phyloP scores from a whole-genome alignment of 2,329 filamentous ascomycete genomes.

The Botryotinia convoluta region DNA sequence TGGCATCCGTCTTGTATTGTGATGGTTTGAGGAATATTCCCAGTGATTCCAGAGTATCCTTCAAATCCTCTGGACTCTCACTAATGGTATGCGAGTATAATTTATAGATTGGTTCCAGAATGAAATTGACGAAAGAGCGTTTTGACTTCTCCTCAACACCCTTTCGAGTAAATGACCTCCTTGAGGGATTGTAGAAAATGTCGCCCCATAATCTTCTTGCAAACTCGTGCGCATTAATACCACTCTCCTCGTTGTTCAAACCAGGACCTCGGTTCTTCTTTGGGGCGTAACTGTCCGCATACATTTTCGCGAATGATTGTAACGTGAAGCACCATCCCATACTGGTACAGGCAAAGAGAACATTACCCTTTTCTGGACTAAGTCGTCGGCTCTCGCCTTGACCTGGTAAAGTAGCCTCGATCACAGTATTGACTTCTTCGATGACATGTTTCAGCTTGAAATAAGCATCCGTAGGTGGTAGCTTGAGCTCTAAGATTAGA shows the following conservation, averaged over 20 bases:
- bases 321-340: conserved; percentile 98
- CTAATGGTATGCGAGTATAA: conserved; percentile 93
- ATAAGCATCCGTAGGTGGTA: conserved; percentile 93
- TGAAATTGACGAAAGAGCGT: conserved; percentile 88
- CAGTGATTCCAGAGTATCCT: conserved; percentile 71
- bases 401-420: conserved; percentile 81
- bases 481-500: conserved; percentile 86
- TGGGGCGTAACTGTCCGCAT: conserved; percentile 73
- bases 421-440: conserved; percentile 94
- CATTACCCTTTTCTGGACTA: conserved; percentile 95
- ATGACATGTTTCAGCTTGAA: conserved; percentile 99
- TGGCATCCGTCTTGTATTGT: conserved; percentile 87
- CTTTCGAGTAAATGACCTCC: conserved; percentile 89
- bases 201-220: conserved; percentile 89
- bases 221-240: conserved; percentile 80
- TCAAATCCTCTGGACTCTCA: conserved; percentile 81
- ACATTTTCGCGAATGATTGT: conserved; percentile 93
- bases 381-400: conserved; percentile 75
- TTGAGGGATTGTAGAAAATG: conserved; percentile 89
- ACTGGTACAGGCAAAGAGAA: conserved; percentile 89
- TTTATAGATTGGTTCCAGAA: conserved; percentile 97
- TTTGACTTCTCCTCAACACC: conserved; percentile 75
- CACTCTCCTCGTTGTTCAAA: conserved; percentile 19
- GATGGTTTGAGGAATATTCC: conserved; percentile 88
- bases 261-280: conserved; percentile 43